These are phyloP conservation scores for Citrus inodora DNA, from an alignment of 345 rosid species.

Conservation along the genomic window DNA sequence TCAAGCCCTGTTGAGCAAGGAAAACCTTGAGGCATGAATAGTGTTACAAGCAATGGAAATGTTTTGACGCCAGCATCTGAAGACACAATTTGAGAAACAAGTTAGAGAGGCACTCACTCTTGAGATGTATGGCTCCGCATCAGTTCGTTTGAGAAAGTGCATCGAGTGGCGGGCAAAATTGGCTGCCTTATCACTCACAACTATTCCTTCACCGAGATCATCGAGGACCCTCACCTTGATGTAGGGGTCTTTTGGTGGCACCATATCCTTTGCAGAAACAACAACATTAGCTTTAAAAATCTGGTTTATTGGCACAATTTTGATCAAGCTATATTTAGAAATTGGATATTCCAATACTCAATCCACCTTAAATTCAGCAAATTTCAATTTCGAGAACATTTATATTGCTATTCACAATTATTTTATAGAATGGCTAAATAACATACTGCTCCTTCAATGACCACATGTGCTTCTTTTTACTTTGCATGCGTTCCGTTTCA, in stretches of 20 bases:
- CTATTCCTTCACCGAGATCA: conserved; percentile 71
- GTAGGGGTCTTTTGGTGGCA: conserved; percentile 96
- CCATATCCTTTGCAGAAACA: conserved; percentile 70
- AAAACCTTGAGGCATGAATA: neutral
- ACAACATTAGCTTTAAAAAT: conserved; percentile 1
- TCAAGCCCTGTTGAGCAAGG: conserved; percentile 64
- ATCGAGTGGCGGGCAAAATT: conserved; percentile 79
- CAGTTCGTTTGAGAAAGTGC: conserved; percentile 93
- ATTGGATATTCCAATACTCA: neutral
- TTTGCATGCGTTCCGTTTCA: neutral
- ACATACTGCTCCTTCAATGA: neutral
- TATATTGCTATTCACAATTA: neutral
- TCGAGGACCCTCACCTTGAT: conserved; percentile 82
- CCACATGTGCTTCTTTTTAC: neutral
- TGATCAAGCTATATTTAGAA: neutral
- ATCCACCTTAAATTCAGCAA: neutral
- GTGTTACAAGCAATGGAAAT: neutral
- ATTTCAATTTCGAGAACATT: neutral
- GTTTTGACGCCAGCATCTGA: neutral
- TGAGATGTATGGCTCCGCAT: conserved; percentile 81
- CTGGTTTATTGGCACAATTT: neutral
- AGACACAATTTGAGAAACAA: neutral
- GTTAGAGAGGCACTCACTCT: conserved; percentile 48
- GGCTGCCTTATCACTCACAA: conserved; percentile 66
- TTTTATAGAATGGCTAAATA: neutral